Evolutionary conservation across 106 monocot species (phyloP), one percentile per base, ranked within the genome.

Genomic region (Phalaenopsis equestris): DNA sequence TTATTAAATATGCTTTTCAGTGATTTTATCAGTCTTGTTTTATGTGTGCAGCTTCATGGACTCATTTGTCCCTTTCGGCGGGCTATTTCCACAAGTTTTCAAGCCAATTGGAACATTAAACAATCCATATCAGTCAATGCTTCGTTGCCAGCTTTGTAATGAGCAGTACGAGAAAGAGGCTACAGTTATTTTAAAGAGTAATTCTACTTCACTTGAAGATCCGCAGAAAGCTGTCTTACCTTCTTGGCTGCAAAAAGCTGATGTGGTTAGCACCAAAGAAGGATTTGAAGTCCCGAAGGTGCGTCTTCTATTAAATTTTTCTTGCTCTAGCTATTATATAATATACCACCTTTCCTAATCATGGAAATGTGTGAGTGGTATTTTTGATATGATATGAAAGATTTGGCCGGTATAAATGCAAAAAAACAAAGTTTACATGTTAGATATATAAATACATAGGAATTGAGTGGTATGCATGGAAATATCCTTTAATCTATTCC

Each of bases 141-240:
- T 77, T 78, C 89, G 82, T 16, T 98, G 97, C 81, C 80, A 79
- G 19, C 72, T 72, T 8, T 94, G 92, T 77, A 88, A 83, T 72
- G 89, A 92, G 64, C 85, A 83, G 45, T 94, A 88, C 76, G 89
- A 94, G 86, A 78, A 92, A 84, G 94, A 98, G 75, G 81, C 84
- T 80, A 82, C 86, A 81, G 83, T 77, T 12, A 49, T 89, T 73
- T 48, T 88, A 38, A 90, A 92, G 80, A 87, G 41, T 57, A 55
- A 75, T 75, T 83, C 79, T 46, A 39, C 81, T 83, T 78, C 86
- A 42, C 37, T 19, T 58, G 79, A 67, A 80, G 84, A 82, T 56
- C 81, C 81, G 37, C 19, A 74, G 41, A 83, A 84, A 42, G 8
- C 73, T 46, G 82, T 80, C 64, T 79, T 89, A 48, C 94, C 90